phyloP scores from a whole-genome alignment of 805 yeast species.

The Candida golubevii region DNA sequence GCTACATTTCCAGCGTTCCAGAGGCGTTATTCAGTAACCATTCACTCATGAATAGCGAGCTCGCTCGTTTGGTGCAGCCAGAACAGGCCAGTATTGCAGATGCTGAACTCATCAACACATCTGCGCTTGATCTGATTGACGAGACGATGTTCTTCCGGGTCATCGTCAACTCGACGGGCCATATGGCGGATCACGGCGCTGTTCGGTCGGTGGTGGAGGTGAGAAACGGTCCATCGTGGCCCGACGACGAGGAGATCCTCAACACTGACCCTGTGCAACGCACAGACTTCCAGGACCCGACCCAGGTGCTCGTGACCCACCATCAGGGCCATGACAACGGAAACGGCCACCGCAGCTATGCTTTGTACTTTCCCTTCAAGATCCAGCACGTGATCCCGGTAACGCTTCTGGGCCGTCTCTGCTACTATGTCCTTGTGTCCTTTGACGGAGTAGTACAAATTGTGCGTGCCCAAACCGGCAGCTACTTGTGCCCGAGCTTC shows the following conservation, averaged over 20 bases:
- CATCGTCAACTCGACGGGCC: conserved; percentile 30
- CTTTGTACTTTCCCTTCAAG: conserved; percentile 43
- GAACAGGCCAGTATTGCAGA: conserved; percentile 17
- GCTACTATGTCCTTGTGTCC: conserved; percentile 52
- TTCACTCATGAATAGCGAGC: conserved; percentile 27
- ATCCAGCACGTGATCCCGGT: conserved; percentile 46
- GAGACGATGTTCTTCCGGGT: conserved; percentile 38
- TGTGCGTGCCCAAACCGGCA: conserved; percentile 42
- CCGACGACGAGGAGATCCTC: conserved; percentile 33
- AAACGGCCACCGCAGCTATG: conserved; percentile 19
- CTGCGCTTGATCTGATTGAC: conserved; percentile 28
- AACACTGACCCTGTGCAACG: conserved; percentile 32
- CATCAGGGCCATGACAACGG: neutral
- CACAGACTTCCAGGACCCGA: conserved; percentile 44
- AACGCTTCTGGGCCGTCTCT: conserved; percentile 26
- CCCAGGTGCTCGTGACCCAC: conserved; percentile 41
- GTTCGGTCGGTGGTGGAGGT: conserved; percentile 34
- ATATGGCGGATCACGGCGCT: conserved; percentile 6
- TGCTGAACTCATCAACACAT: conserved; percentile 24
- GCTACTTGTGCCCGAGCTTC: conserved; percentile 42
- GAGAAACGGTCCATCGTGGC: conserved; percentile 41
- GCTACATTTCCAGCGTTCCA: conserved; percentile 32
- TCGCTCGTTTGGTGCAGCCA: conserved; percentile 24
- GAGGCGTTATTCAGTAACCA: conserved; percentile 34
- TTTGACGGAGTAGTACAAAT: conserved; percentile 54